phyloP scores from a whole-genome alignment of 1,284 basidiomycete species.

The Tremellales sp. region DNA sequence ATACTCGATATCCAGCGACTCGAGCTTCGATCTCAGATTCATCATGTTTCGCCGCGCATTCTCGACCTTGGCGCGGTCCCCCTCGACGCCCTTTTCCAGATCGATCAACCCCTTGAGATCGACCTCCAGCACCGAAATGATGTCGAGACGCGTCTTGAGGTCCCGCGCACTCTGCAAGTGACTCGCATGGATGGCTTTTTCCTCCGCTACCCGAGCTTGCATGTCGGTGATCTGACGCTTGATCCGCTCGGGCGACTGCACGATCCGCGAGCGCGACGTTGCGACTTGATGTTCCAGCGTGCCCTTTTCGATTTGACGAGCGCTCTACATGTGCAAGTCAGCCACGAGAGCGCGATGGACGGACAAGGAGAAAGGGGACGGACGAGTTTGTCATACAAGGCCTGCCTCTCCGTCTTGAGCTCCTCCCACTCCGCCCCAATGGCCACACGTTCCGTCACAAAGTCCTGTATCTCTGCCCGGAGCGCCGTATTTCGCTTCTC shows the following conservation, averaged over 20 bases:
- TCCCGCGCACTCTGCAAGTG: conserved; percentile 70
- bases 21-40: conserved; percentile 62
- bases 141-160: conserved; percentile 66
- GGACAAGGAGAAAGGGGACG: conserved; percentile 4
- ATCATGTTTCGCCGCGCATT: conserved; percentile 60
- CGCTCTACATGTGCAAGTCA: not conserved
- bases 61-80: conserved; percentile 62
- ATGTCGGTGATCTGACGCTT: conserved; percentile 71
- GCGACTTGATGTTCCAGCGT: conserved; percentile 47
- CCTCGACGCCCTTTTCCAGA: conserved; percentile 55
- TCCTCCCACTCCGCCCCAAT: conserved; percentile 54
- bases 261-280: conserved; percentile 65
- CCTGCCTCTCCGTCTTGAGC: conserved; percentile 58
- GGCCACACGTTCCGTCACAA: conserved; percentile 58
- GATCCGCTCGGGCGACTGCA: conserved; percentile 81
- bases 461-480: conserved; percentile 61
- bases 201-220: conserved; percentile 61
- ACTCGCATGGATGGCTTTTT: conserved; percentile 54
- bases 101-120: conserved; percentile 43
- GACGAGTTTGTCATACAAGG: conserved; percentile 31
- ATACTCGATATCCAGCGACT: conserved; percentile 65
- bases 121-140: conserved; percentile 69
- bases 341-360: not conserved
- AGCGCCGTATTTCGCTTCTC: conserved; percentile 61
- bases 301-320: conserved; percentile 27